Evolutionary conservation across 2,329 filamentous ascomycete species (phyloP), one percentile per base, ranked within the genome.

Genomic region (Calcarisporium arbuscula): DNA sequence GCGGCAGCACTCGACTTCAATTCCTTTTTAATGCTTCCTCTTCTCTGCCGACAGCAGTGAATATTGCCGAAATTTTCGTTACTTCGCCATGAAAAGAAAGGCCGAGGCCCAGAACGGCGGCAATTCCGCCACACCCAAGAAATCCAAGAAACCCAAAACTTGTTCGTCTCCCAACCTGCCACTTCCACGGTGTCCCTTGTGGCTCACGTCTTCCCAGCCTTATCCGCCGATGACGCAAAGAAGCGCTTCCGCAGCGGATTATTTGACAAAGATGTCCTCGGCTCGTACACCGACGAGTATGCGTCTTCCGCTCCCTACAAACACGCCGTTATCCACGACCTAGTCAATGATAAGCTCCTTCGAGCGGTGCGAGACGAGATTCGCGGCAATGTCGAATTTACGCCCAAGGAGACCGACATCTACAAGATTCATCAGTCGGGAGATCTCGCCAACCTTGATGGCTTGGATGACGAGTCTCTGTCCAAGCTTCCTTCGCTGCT

Each of bases 361-460:
- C 89, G 89, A 52, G 72, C 77, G 36, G 92, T 98, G 40, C 88
- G 92, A 55, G 66, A 74, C 52, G 92, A 98, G 65, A 90, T 96
- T 60, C 82, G 82, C 60, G 73, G 83, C 48, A 89, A 95, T 55
- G 85, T 98, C 47, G 81, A 85, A 47, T 98, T 98, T 66, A 95
- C 92, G 10, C 89, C 89, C 50, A 98, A 98, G 62, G 92, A 98
- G 63, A 98, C 92, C 30, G 92, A 98, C 60, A 98, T 98, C 51
- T 98, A 98, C 75, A 95, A 94, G 64, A 96, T 98, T 55, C 89
- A 95, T 72, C 92, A 98, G 68, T 96, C 90, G 5, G 92, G 92
- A 46, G 92, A 98, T 58, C 74, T 98, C 21, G 92, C 92, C 30
- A 98, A 98, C 62, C 78, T 98, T 39, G 90, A 95, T 61, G 92